Percentiles rank a stretch among this genome's conserved stretches.
Evolutionary conservation across 768 basidiomycete species (phyloP).

Genomic region (Suillus subluteus): DNA sequence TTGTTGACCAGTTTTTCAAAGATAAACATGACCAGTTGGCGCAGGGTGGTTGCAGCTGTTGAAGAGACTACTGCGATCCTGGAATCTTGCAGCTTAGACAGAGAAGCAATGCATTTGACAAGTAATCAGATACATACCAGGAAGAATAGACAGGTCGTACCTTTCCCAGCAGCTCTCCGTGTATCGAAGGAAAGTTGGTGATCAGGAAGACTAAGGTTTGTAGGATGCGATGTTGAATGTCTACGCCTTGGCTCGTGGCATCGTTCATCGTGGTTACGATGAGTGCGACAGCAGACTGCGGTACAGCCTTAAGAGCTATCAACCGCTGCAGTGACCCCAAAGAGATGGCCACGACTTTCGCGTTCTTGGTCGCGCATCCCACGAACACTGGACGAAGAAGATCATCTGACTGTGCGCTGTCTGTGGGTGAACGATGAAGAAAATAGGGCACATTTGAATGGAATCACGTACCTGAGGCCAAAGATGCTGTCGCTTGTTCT

Average conservation of each 20-base stretch:
- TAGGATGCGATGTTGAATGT: conserved; percentile 91
- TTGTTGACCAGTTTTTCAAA: conserved; percentile 94
- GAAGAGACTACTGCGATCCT: conserved; percentile 96
- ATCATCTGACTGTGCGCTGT: conserved; percentile 79
- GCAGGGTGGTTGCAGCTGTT: conserved; percentile 93
- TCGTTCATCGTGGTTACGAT: conserved; percentile 85
- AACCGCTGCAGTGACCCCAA: conserved; percentile 89
- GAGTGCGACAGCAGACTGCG: conserved; percentile 72
- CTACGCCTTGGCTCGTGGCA: conserved; percentile 91
- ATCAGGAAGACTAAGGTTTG: conserved; percentile 91
- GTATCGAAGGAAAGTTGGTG: conserved; percentile 82
- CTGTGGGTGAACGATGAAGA: conserved; percentile 39
- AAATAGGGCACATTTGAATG: not conserved
- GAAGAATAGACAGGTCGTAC: conserved; percentile 46
- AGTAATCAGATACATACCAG: no score
- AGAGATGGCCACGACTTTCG: conserved; percentile 91
- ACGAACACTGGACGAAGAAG: conserved; percentile 88
- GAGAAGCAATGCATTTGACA: conserved; percentile 74
- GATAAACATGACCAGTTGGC: conserved; percentile 96
- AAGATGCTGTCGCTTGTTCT: conserved; percentile 70
- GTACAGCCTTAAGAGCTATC: conserved; percentile 84
- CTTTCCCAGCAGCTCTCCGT: conserved; percentile 79
- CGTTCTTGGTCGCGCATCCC: conserved; percentile 90
- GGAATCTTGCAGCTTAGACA: conserved; percentile 94
- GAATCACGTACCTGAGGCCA: conserved; percentile 65